Percentiles rank a stretch among this genome's conserved stretches.
These are phyloP conservation scores for Xylariaceae sp. DNA, from an alignment of 2,329 filamentous ascomycete species.

Conservation along the genomic window DNA sequence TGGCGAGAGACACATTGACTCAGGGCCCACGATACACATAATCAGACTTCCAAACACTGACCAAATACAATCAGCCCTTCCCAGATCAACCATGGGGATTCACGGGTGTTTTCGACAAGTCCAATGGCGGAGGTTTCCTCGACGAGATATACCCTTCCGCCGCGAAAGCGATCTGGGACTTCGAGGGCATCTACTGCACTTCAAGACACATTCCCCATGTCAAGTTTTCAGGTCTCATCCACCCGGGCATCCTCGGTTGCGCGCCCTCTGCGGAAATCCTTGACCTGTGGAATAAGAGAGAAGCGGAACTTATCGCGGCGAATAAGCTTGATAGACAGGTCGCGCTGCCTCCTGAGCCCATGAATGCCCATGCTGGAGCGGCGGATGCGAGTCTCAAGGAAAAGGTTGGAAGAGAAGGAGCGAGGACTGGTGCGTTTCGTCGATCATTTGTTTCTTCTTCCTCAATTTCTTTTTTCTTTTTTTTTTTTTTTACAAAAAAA, in stretches of 20 bases:
- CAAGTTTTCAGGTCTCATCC: constrained; percentile 82
- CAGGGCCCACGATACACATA: too few species aligned
- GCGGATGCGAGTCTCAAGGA: constrained; percentile 53
- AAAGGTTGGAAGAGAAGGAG: constrained; percentile 71
- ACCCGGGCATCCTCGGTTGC: constrained; percentile 86
- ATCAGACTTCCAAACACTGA: neutral
- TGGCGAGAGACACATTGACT: neutral
- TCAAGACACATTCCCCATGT: constrained; percentile 83
- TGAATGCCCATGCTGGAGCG: constrained; percentile 67
- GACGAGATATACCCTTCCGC: constrained; percentile 82
- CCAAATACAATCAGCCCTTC: constrained; percentile 53
- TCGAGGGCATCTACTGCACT: constrained; percentile 58
- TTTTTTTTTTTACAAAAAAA: neutral
- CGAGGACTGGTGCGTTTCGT: constrained; percentile 50
- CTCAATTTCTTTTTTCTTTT: neutral
- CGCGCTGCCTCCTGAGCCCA: constrained; percentile 67
- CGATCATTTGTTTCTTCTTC: neutral
- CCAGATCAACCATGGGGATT: constrained; percentile 86
- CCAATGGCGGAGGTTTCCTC: constrained; percentile 83
- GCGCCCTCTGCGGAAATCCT: constrained; percentile 76
- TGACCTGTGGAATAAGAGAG: constrained; percentile 75
- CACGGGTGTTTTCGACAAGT: constrained; percentile 71
- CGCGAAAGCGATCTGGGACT: constrained; percentile 55
- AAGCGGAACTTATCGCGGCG: constrained; percentile 70
- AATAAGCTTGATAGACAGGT: constrained; percentile 64